Percentiles rank a stretch among this genome's conserved stretches.
Conservation (phyloP, 140 eudicot genomes). For the Stevia rebaudiana region DNA sequence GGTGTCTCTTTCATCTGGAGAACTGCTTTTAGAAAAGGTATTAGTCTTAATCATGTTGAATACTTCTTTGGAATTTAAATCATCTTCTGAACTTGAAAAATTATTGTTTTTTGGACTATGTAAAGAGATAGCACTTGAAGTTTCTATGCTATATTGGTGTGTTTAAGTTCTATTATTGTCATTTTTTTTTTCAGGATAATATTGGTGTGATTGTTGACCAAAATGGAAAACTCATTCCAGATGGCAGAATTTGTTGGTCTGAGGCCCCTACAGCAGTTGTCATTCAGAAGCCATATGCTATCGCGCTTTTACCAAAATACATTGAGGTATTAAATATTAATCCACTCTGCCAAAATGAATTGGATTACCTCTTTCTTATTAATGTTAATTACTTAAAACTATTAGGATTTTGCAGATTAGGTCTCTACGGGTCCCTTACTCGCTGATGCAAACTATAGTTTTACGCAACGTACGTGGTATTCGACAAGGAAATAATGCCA, state of each 20-base stretch:
- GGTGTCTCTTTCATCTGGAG: conserved; percentile 82
- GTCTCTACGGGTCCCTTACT: conserved; percentile 78
- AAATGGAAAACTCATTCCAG: conserved; percentile 84
- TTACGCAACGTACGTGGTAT: conserved; percentile 77
- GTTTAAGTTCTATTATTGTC: background rate
- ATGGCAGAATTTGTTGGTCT: conserved; percentile 95
- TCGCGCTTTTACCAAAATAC: conserved; percentile 82
- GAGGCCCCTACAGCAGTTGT: conserved; percentile 74
- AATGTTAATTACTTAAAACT: background rate
- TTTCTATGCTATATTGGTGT: background rate
- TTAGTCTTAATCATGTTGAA: background rate
- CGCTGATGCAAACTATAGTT: conserved; percentile 84
- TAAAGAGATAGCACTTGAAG: background rate
- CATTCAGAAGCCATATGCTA: conserved; percentile 76
- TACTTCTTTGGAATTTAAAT: background rate
- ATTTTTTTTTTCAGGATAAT: conserved; percentile 56
- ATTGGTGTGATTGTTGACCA: conserved; percentile 89
- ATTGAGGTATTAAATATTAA: conserved; percentile 61
- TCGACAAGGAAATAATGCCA: conserved; percentile 42
- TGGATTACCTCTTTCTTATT: background rate
- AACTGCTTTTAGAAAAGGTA: conserved; percentile 89
- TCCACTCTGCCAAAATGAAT: background rate
- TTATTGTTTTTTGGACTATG: background rate
- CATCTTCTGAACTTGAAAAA: background rate
- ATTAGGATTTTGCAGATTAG: conserved; percentile 61